Evolutionary conservation across 1,284 basidiomycete genomes (phyloP), one percentile per base, ranked within the genome.

Genomic region (Rhodofomes roseus): DNA sequence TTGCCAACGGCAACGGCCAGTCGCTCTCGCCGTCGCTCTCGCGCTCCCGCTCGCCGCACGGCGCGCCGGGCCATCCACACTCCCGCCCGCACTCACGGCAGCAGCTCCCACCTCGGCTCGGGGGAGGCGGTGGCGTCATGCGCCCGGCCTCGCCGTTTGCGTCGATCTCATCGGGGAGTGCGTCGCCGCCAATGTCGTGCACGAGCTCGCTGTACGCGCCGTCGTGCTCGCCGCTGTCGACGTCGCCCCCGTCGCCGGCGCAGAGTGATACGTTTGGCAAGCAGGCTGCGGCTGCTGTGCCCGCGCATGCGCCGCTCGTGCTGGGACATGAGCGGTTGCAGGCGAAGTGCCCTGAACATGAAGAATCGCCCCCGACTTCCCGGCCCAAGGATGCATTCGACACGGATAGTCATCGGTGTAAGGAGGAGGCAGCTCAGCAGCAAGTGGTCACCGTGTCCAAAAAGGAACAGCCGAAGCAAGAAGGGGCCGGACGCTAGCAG

Each of bases 121-220:
- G 59, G 12, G 55, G 37, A 4, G 60, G 43, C 22, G 59, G 55
- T 1, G 54, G 59, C 14, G 55, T 46, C 31, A 11, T 39, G 27
- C 63, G 67, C 18, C 63, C 62, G 29, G 31, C 53, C 2, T 72
- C 74, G 14, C 71, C 70, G 18, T 66, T 62, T 37, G 70, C 71
- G 39, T 71, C 71, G 18, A 63, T 66, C 27, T 74, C 73, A 8
- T 71, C 70, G 0, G 73, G 66, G 16, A 75, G 73, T 56, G 70
- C 61, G 18, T 76, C 74, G 22, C 74, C 74, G 9, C 66, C 70
- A 16, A 71, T 70, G 61, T 74, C 74, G 18, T 75, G 67, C 36
- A 63, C 65, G 27, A 75, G 74, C 64, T 75, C 74, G 22, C 73
- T 73, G 57, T 76, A 72, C 55, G 73, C 73, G 5, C 58, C 66